Conservation (phyloP, 2,329 filamentous ascomycete genomes). For the Pestalotiopsis fici region DNA sequence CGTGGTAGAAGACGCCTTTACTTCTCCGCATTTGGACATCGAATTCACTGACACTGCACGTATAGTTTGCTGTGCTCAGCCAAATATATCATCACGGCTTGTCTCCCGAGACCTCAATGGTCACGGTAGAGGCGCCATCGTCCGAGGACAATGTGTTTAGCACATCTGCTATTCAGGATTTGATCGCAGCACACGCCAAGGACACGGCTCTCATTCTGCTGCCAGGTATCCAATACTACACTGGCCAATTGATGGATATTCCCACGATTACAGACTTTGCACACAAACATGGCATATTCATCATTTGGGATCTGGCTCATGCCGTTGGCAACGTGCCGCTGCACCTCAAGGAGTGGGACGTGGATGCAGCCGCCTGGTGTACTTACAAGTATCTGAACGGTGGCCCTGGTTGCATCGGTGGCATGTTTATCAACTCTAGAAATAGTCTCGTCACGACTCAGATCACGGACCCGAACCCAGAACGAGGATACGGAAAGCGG, state of each 20-base stretch:
- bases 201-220: conserved; percentile 72
- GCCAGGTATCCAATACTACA: conserved; percentile 80
- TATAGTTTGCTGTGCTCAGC: conserved; percentile 73
- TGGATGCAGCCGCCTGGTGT: conserved; percentile 80
- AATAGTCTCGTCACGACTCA: conserved; percentile 49
- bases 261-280: conserved; percentile 71
- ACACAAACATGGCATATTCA: conserved; percentile 63
- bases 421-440: conserved; percentile 70
- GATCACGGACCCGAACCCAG: conserved; percentile 31
- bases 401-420: conserved; percentile 74
- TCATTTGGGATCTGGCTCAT: conserved; percentile 82
- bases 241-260: conserved; percentile 77
- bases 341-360: conserved; percentile 73
- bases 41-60: conserved; percentile 20
- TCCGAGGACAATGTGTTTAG: conserved; percentile 54
- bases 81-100: conserved; percentile 72
- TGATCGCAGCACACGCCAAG: conserved; percentile 67
- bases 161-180: conserved; percentile 66
- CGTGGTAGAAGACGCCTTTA: conserved; percentile 29
- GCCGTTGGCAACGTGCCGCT: conserved; percentile 76
- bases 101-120: conserved; percentile 64
- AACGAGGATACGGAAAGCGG: conserved; percentile 48
- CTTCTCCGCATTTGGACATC: neutral
- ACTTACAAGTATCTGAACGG: conserved; percentile 83
- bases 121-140: conserved; percentile 62